A percentile compares a stretch with the other conserved stretches of the same genome.
Conservation (phyloP, 805 yeast species). For the Teunomyces gatunensis region DNA sequence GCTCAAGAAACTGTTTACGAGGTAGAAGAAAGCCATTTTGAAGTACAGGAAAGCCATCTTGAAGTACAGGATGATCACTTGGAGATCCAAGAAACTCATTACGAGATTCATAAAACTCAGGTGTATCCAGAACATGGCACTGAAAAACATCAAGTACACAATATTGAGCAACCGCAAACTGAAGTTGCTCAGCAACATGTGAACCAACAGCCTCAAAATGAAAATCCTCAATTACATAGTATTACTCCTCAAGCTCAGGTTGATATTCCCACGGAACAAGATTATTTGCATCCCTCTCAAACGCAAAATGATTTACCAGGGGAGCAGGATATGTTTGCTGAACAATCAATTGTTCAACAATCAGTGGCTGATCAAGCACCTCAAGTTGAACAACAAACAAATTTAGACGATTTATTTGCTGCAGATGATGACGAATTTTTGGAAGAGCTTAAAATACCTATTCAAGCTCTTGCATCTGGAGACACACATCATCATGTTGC, state of each 20-base stretch:
- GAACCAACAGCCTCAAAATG: not conserved
- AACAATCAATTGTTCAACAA: not conserved
- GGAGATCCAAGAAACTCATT: not conserved
- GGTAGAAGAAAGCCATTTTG: not conserved
- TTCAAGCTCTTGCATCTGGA: not conserved
- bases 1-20: not conserved
- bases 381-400: not conserved
- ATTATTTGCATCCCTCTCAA: not conserved
- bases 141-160: not conserved
- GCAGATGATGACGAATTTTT: slow-evolving; percentile 22
- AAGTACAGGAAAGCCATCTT: not conserved
- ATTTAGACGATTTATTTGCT: slow-evolving; percentile 10
- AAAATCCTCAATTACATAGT: not conserved
- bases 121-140: not conserved
- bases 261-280: not conserved
- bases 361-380: not conserved
- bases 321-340: not conserved
- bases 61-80: not conserved
- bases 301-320: not conserved
- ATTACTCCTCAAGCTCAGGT: not conserved
- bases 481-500: not conserved
- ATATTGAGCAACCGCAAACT: not conserved
- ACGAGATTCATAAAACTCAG: not conserved
- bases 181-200: not conserved
- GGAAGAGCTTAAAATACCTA: slow-evolving; percentile 10